Evolutionary conservation across 331 rosid genomes (phyloP), one percentile per base, ranked within the genome.

Genomic region (Malus hybrid): DNA sequence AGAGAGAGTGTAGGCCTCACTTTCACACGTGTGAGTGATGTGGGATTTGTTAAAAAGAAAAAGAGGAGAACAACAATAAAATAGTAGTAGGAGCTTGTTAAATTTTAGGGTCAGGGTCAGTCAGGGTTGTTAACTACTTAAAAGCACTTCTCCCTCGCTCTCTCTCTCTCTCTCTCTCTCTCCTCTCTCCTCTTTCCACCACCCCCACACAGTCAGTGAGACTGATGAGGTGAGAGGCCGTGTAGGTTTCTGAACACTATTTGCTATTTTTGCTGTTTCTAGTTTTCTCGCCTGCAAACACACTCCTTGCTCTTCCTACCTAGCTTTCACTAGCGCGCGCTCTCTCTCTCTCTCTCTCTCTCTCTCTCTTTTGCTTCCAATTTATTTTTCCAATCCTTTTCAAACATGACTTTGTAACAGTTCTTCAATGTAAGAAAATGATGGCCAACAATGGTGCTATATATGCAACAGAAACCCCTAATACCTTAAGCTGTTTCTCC

Each of bases 11-110:
- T 10, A 9, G 46, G 46, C 46, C 46, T 39, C 46, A 39, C 12
- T 79, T 84, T 80, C 91, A 85, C 91, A 83, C 88, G 79, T 79
- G 86, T 9, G 79, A 83, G 64, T 69, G 78, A 71, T 69, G 79
- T 69, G 75, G 73, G 77, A 64, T 77, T 69, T 76, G 73, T 75
- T 69, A 34, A 10, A 74, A 34, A 15, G 15, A 20, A 32, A 70
- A 5, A 19, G 57, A 7, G 44, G 44, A 39, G 10, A 32, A 33
- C 6, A 20, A 22, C 18, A 64, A 42, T 46, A 54, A 48, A 71
- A 73, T 57, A 44, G 36, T 39, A 39, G 46, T 39, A 39, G 46
- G 46, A 39, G 46, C 46, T 77, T 32, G 80, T 74, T 65, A 39
- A 64, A 33, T 78, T 62, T 63, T 69, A 76, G 60, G 50, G 78